A percentile compares a stretch with the other conserved stretches of the same genome.
phyloP scores from a whole-genome alignment of 352 stramenopile species.

The Phytopythium litorale region DNA sequence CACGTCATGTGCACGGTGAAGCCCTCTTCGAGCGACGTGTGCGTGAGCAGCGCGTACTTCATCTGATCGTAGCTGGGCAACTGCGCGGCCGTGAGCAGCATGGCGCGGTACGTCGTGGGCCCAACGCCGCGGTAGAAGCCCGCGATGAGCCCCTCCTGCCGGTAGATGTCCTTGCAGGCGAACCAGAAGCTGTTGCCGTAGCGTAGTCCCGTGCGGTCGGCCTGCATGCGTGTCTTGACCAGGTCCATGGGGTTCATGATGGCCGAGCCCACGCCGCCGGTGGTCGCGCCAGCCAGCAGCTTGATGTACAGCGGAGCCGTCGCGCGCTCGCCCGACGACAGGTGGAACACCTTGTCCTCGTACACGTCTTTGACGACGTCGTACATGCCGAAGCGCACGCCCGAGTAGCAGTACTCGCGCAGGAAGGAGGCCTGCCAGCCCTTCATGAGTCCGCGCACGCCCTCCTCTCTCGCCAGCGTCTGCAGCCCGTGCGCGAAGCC shows the following conservation, averaged over 20 bases:
- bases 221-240: slow-evolving; percentile 73
- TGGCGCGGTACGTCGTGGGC: slow-evolving; percentile 58
- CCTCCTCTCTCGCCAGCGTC: slow-evolving; percentile 52
- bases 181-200: slow-evolving; percentile 56
- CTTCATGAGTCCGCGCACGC: slow-evolving; percentile 43
- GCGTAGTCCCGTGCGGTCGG: slow-evolving; percentile 41
- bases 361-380: slow-evolving; percentile 67
- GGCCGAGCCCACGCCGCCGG: slow-evolving; percentile 48
- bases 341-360: slow-evolving; percentile 43
- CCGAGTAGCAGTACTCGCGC: slow-evolving; percentile 64
- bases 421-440: slow-evolving; percentile 55
- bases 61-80: slow-evolving; percentile 73
- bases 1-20: slow-evolving; percentile 53
- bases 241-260: slow-evolving; percentile 77
- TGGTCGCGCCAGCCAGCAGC: slow-evolving; percentile 47
- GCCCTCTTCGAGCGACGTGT: slow-evolving; percentile 40
- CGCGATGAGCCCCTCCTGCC: slow-evolving; percentile 49
- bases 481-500: slow-evolving; percentile 45
- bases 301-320: slow-evolving; percentile 58
- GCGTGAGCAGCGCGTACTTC: slow-evolving; percentile 50
- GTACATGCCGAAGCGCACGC: slow-evolving; percentile 70
- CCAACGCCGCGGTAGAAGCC: slow-evolving; percentile 61
- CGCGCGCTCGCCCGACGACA: slow-evolving; percentile 23
- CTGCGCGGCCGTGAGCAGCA: slow-evolving; percentile 64
- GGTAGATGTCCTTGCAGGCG: slow-evolving; percentile 49